Evolutionary conservation across 768 basidiomycete species (phyloP).

Genomic region (Kwoniella dendrophila): DNA sequence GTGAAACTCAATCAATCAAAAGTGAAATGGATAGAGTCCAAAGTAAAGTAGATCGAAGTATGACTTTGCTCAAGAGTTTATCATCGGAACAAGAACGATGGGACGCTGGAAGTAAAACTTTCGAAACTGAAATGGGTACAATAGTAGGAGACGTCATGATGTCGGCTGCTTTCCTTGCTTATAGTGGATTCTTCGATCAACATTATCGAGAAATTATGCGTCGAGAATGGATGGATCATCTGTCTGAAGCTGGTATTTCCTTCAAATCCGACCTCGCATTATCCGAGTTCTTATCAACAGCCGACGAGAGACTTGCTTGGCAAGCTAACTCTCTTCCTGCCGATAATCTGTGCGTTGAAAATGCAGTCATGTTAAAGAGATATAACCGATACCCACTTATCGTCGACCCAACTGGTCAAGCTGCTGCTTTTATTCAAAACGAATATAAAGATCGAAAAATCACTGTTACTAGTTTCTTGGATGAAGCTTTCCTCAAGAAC

Average conservation of each 20-base stretch:
- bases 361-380: conserved; percentile 98
- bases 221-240: conserved; percentile 74
- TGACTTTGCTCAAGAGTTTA: conserved; percentile 89
- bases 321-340: conserved; percentile 93
- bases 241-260: conserved; percentile 83
- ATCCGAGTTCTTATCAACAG: conserved; percentile 93
- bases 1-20: conserved; percentile 96
- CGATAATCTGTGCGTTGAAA: conserved; percentile 94
- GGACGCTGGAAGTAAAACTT: conserved; percentile 91
- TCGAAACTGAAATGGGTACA: conserved; percentile 97
- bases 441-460: conserved; percentile 96
- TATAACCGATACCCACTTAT: conserved; percentile 97
- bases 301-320: conserved; percentile 93
- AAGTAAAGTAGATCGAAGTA: conserved; percentile 93
- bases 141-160: conserved; percentile 95
- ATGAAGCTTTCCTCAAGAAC: conserved; percentile 97
- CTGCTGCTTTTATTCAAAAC: conserved; percentile 88
- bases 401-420: conserved; percentile 97
- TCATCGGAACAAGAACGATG: conserved; percentile 93
- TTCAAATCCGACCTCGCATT: conserved; percentile 90
- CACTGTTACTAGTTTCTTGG: conserved; percentile 96
- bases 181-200: conserved; percentile 98
- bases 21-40: conserved; percentile 97
- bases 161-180: conserved; percentile 94
- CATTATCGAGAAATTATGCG: conserved; percentile 82